Conservation (phyloP, 2,329 filamentous ascomycete species). For the Paecilomyces variotii region DNA sequence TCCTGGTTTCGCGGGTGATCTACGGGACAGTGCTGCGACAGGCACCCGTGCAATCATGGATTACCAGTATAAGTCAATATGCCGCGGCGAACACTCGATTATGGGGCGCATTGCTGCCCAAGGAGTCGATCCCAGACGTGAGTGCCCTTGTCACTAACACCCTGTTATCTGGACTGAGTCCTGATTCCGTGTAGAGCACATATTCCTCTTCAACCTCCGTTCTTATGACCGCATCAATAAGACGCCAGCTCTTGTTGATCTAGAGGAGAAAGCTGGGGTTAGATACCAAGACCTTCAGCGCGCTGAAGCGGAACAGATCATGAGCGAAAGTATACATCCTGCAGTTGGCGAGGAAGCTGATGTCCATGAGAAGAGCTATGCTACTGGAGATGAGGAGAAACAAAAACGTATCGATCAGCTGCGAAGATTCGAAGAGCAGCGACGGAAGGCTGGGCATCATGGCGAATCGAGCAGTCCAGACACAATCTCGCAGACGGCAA, state of each 20-base stretch:
- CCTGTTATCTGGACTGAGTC: background rate
- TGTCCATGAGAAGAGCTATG: constrained; percentile 30
- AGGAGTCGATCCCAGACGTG: constrained; percentile 62
- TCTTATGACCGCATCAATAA: constrained; percentile 89
- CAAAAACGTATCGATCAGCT: constrained; percentile 32
- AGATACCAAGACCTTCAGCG: constrained; percentile 80
- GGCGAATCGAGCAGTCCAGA: constrained; percentile 35
- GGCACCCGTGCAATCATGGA: constrained; percentile 96
- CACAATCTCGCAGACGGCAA: constrained; percentile 68
- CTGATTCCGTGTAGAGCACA: constrained; percentile 48
- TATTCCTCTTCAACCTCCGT: constrained; percentile 90
- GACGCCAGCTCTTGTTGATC: constrained; percentile 62
- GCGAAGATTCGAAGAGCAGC: constrained; percentile 37
- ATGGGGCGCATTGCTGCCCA: constrained; percentile 66
- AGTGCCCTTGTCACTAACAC: constrained; percentile 3
- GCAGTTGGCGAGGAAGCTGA: constrained; percentile 38
- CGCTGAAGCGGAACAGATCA: constrained; percentile 81
- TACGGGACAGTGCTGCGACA: constrained; percentile 71
- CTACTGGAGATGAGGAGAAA: constrained; percentile 18
- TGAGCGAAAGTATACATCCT: constrained; percentile 62
- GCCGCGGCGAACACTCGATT: constrained; percentile 84
- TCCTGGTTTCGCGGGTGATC: constrained; percentile 87
- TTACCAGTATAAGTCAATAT: constrained; percentile 95
- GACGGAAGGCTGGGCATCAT: constrained; percentile 25
- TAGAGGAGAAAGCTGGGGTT: constrained; percentile 70